These are phyloP conservation scores for Zymoseptoria ardabiliae DNA, from an alignment of 2,329 filamentous ascomycete species.

Conservation along the genomic window DNA sequence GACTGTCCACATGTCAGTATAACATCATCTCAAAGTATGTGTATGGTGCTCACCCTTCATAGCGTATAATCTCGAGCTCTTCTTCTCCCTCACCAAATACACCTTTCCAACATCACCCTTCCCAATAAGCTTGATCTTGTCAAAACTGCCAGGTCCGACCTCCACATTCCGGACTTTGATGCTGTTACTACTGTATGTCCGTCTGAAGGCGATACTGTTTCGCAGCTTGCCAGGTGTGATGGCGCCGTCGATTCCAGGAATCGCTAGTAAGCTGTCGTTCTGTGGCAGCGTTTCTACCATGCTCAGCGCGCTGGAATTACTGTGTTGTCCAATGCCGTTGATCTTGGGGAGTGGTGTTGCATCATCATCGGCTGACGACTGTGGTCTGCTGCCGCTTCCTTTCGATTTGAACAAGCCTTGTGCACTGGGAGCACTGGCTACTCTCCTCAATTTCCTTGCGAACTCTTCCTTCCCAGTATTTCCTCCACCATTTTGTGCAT, in stretches of 20 bases:
- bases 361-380: conserved; percentile 67
- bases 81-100: conserved; percentile 95
- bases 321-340: conserved; percentile 41
- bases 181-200: conserved; percentile 97
- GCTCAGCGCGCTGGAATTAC: conserved; percentile 40
- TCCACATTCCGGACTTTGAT: conserved; percentile 98
- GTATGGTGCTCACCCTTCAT: conserved; percentile 74
- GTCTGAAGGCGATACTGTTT: conserved; percentile 67
- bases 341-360: conserved; percentile 42
- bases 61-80: conserved; percentile 87
- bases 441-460: conserved; percentile 82
- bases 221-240: conserved; percentile 59
- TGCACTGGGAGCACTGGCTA: conserved; percentile 93
- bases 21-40: neutral
- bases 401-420: conserved; percentile 70
- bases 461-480: conserved; percentile 86
- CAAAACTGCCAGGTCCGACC: conserved; percentile 89
- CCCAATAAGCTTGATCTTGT: conserved; percentile 99
- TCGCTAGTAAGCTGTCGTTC: conserved; percentile 29
- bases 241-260: conserved; percentile 49
- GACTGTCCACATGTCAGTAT: conserved; percentile 49
- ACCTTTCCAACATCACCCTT: conserved; percentile 99
- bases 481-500: conserved; percentile 59
- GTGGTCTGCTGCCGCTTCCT: conserved; percentile 42
- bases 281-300: conserved; percentile 43